Percentiles rank a stretch among this genome's conserved stretches.
phyloP scores from a whole-genome alignment of 1,139 yeast genomes.

The Kurtzmaniella quercitrusa region DNA sequence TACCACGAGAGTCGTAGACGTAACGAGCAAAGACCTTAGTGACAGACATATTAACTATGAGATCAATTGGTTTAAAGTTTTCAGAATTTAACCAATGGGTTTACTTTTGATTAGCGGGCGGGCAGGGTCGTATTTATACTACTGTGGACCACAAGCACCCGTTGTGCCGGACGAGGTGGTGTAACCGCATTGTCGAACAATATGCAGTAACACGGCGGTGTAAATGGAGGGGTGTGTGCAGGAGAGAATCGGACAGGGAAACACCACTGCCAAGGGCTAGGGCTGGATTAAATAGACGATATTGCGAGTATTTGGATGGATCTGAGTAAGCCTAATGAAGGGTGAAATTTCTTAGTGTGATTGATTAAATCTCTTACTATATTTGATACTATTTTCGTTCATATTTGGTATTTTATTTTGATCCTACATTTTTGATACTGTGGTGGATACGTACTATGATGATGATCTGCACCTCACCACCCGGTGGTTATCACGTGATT shows the following conservation, averaged over 20 bases:
- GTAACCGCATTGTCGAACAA: slow-evolving; percentile 2
- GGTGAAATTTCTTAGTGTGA: too few species aligned
- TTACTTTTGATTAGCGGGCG: too few species aligned
- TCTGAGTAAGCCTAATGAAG: too few species aligned
- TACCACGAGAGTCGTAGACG: slow-evolving; percentile 97
- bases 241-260: too few species aligned
- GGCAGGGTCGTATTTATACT: slow-evolving; percentile 9
- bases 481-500: not conserved
- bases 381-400: too few species aligned
- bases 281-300: too few species aligned
- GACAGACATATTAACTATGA: slow-evolving; percentile 24
- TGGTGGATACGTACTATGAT: too few species aligned
- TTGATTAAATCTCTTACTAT: too few species aligned
- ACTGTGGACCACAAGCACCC: slow-evolving; percentile 21
- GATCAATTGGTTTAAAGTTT: not conserved
- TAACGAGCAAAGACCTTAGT: slow-evolving; percentile 78
- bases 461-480: slow-evolving; percentile 1
- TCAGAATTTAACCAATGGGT: not conserved
- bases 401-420: too few species aligned
- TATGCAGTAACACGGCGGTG: slow-evolving; percentile 3
- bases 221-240: slow-evolving; percentile 1
- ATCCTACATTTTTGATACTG: too few species aligned
- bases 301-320: too few species aligned
- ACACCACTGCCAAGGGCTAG: too few species aligned
- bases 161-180: slow-evolving; percentile 12